These are phyloP conservation scores for Euphorbia peplus DNA, from an alignment of 345 rosid species.

Conservation along the genomic window DNA sequence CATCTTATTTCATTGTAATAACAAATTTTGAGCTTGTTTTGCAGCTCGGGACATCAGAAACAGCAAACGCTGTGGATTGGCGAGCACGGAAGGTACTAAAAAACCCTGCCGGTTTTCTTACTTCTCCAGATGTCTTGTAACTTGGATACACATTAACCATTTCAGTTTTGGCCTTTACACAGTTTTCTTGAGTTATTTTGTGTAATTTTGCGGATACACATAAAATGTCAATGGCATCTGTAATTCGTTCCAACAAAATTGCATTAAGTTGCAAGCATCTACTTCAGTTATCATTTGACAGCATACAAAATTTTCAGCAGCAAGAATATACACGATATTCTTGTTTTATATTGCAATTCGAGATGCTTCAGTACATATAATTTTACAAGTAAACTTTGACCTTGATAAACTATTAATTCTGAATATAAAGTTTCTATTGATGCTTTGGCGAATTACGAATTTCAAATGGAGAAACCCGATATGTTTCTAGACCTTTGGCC, in stretches of 20 bases:
- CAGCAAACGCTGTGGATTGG: constrained; percentile 62
- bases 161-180: constrained; percentile 3
- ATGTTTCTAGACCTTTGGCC: constrained; percentile 61
- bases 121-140: constrained; percentile 13
- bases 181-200: background rate
- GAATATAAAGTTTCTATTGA: background rate
- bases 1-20: background rate
- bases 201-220: background rate
- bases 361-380: background rate
- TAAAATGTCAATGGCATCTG: background rate
- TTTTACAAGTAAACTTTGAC: background rate
- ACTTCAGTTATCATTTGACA: background rate
- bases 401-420: background rate
- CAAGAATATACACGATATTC: background rate
- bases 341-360: background rate
- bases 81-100: constrained; percentile 71
- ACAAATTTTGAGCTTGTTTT: background rate
- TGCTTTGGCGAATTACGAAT: background rate
- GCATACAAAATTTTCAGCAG: background rate
- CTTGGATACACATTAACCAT: background rate
- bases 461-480: background rate
- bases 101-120: constrained; percentile 33
- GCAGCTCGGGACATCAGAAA: constrained; percentile 92
- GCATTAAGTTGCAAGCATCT: background rate
- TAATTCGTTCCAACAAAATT: background rate